A percentile compares a stretch with the other conserved stretches of the same genome.
Conservation (phyloP, 2,329 filamentous ascomycete species). For the Colletotrichum siamense region DNA sequence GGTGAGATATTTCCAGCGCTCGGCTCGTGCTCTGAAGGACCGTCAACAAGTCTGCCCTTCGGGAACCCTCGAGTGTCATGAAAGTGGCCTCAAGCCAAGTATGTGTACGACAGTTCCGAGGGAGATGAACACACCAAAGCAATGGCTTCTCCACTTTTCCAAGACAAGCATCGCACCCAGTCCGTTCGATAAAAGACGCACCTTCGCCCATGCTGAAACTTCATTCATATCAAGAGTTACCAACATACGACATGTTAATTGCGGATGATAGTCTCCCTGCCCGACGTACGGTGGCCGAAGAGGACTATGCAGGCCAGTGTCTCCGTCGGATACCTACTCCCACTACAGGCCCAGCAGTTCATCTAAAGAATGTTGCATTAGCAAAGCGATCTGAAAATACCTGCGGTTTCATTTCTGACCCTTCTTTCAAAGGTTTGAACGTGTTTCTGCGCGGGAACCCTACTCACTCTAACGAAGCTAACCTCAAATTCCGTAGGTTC, state of each 20-base stretch:
- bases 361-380: not conserved
- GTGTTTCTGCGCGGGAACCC: rapidly evolving
- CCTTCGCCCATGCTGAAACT: too few relatives aligned
- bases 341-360: not conserved
- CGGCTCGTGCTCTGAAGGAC: too few relatives aligned
- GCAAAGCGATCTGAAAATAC: not conserved
- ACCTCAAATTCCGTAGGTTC: not conserved
- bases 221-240: not conserved
- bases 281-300: not conserved
- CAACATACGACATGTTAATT: rapidly evolving
- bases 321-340: rapidly evolving
- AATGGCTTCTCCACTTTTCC: rapidly evolving
- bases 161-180: not conserved
- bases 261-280: rapidly evolving
- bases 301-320: rapidly evolving
- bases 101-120: not conserved
- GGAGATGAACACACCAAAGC: not conserved
- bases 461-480: rapidly evolving
- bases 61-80: not conserved
- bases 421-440: rapidly evolving
- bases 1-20: too few relatives aligned
- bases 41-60: not conserved
- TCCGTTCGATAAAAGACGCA: not conserved
- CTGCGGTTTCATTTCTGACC: not conserved
- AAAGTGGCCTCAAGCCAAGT: not conserved